Base-by-base conservation (phyloP, 2,329 filamentous ascomycete genomes). In the Pyrenochaeta sp. region DNA sequence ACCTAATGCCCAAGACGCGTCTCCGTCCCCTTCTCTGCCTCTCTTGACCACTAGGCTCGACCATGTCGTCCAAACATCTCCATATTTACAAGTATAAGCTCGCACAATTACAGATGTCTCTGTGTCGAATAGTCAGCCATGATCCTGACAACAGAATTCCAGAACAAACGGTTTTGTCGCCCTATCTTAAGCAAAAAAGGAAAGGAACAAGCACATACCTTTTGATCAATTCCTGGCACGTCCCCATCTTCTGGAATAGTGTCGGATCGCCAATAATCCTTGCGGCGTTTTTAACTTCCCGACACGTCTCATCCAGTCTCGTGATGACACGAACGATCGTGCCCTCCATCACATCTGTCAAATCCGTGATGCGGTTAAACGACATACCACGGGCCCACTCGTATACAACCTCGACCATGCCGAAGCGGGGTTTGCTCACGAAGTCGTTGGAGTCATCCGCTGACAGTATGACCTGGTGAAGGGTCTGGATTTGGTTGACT, bases 341-440 rank as follows among this genome's bases (percentile, higher is more conserved):
- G 1, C 95, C 95, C 78, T 99, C 95, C 71, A 98, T 88, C 56
- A 99, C 93, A 76, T 98, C 94, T 7, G 95, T 99, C 73, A 99
- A 81, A 66, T 94, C 91, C 0, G 94, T 98, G 67, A 99, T 99
- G 65, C 95, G 94, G 79, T 96, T 96, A 84, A 99, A 99, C 51
- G 91, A 94, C 92, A 98, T 98, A 27, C 95, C 95, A 49, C 92
- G 85, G 9, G 95, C 95, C 95, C 95, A 99, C 78, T 99, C 95
- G 76, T 98, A 97, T 34, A 99, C 96, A 0, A 99, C 95, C 78
- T 99, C 95, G 75, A 97, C 93, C 54, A 99, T 85, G 1, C 94
- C 95, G 74, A 99, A 99, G 9, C 94, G 86, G 1, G 93, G 92
- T 53, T 90, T 86, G 58, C 88, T 92, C 36, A 91, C 90, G 72